These are phyloP conservation scores for Stereum hirsutum DNA, from an alignment of 1,284 basidiomycete species.

Conservation along the genomic window DNA sequence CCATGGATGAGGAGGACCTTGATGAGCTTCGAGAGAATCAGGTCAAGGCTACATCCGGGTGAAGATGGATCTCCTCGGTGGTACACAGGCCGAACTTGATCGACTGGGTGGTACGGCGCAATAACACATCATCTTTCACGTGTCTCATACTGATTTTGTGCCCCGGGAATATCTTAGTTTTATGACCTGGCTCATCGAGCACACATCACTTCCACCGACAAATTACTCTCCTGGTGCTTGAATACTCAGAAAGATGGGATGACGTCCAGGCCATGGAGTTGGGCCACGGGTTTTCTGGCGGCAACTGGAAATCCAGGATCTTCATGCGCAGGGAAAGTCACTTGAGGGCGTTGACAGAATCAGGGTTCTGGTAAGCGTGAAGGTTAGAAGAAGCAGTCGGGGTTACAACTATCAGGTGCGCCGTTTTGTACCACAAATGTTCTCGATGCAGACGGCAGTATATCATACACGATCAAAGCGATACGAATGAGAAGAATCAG, in stretches of 20 bases:
- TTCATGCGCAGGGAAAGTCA: constrained; percentile 28
- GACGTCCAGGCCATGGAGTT: constrained; percentile 88
- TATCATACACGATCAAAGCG: no score
- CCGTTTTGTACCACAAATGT: no score
- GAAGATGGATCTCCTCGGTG: constrained; percentile 59
- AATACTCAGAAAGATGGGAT: constrained; percentile 91
- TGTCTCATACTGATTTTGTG: constrained; percentile 2
- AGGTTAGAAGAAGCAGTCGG: constrained; percentile 21
- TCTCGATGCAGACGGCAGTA: no score
- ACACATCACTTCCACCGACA: constrained; percentile 48
- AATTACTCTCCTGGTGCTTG: constrained; percentile 72
- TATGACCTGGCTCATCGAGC: constrained; percentile 49
- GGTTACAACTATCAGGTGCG: constrained; percentile 54
- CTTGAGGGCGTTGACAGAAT: constrained; percentile 31
- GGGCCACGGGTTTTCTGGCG: constrained; percentile 83
- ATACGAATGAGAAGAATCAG: no score
- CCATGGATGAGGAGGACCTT: constrained; percentile 99
- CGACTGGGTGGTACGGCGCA: constrained; percentile 17
- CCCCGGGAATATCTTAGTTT: constrained; percentile 30
- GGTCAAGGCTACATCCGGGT: constrained; percentile 68
- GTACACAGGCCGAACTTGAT: constrained; percentile 39
- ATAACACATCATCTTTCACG: constrained; percentile 4
- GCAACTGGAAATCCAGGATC: constrained; percentile 65
- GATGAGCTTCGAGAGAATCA: constrained; percentile 68
- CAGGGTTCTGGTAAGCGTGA: constrained; percentile 36